These are phyloP conservation scores for Urostyla sp. DNA, from an alignment of 73 alveolate genomes.

Conservation along the genomic window DNA sequence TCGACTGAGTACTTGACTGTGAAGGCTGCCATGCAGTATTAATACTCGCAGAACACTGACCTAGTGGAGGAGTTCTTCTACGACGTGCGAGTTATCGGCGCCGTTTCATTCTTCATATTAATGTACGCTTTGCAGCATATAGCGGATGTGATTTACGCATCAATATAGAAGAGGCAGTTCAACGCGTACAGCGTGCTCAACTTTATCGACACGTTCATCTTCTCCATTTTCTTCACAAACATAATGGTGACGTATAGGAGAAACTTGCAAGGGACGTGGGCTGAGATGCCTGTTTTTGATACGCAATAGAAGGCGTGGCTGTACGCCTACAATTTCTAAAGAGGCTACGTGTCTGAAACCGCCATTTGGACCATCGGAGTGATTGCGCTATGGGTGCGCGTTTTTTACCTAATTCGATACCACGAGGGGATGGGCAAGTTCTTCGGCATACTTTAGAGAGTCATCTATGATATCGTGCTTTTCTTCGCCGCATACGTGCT, in stretches of 20 bases:
- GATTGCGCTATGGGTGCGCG: constrained; percentile 60
- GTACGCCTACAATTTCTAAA: constrained; percentile 30
- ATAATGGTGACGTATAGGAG: constrained; percentile 33
- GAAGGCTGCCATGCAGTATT: not conserved
- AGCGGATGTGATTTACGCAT: constrained; percentile 39
- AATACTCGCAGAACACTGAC: not conserved
- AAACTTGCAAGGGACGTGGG: constrained; percentile 43
- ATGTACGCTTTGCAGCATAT: constrained; percentile 42
- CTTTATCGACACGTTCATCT: constrained; percentile 29
- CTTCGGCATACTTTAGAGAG: constrained; percentile 39
- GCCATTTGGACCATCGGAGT: constrained; percentile 31
- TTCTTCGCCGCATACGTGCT: constrained; percentile 47
- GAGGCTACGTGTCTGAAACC: constrained; percentile 32
- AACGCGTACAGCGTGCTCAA: constrained; percentile 26
- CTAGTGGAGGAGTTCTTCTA: constrained; percentile 34
- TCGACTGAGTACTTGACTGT: constrained; percentile 22
- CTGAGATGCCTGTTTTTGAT: constrained; percentile 17
- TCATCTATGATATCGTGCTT: constrained; percentile 35
- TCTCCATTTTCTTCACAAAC: constrained; percentile 14
- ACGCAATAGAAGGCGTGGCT: constrained; percentile 28
- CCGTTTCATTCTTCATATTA: constrained; percentile 4
- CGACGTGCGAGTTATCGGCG: constrained; percentile 15
- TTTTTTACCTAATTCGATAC: constrained; percentile 30
- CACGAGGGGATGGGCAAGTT: constrained; percentile 66
- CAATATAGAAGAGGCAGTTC: constrained; percentile 15